Percentiles rank a stretch among this genome's conserved stretches.
Conservation (phyloP, 2,329 filamentous ascomycete genomes). For the Nemania sp. region DNA sequence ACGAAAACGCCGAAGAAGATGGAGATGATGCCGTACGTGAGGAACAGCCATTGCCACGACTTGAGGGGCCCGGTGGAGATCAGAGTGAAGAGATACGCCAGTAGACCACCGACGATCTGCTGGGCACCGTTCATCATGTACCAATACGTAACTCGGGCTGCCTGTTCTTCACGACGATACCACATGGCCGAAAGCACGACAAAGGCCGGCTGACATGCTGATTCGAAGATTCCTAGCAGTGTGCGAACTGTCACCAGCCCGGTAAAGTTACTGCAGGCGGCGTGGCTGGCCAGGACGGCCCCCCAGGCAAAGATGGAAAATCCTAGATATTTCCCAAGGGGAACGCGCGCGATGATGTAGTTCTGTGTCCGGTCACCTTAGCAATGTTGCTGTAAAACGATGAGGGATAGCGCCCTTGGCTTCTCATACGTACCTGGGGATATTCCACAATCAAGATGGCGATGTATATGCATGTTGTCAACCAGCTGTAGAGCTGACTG, state of each 20-base stretch:
- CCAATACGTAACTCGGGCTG: slow-evolving; percentile 70
- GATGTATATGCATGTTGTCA: slow-evolving; percentile 76
- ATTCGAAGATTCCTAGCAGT: slow-evolving; percentile 72
- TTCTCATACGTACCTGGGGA: slow-evolving; percentile 53
- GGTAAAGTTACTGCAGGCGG: slow-evolving; percentile 63
- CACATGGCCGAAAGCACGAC: slow-evolving; percentile 70
- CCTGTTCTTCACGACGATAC: slow-evolving; percentile 73
- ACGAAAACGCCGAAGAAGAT: slow-evolving; percentile 69
- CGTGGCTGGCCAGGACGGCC: slow-evolving; percentile 61
- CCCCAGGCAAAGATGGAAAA: slow-evolving; percentile 70
- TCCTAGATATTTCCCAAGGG: slow-evolving; percentile 69
- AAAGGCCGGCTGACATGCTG: slow-evolving; percentile 70
- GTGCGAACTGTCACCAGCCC: slow-evolving; percentile 65
- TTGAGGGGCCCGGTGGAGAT: slow-evolving; percentile 58
- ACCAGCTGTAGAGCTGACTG: slow-evolving; percentile 65
- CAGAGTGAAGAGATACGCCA: slow-evolving; percentile 66
- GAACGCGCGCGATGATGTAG: slow-evolving; percentile 64
- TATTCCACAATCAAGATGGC: slow-evolving; percentile 73
- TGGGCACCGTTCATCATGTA: slow-evolving; percentile 79
- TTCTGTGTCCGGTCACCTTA: slow-evolving; percentile 30
- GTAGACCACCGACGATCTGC: slow-evolving; percentile 72
- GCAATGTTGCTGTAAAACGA: background rate
- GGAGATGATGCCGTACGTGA: slow-evolving; percentile 66
- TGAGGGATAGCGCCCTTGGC: background rate
- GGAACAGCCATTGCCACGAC: slow-evolving; percentile 72